Evolutionary conservation across 139 green algal species (phyloP), one percentile per base, ranked within the genome.

Genomic region (Volvox africanus): DNA sequence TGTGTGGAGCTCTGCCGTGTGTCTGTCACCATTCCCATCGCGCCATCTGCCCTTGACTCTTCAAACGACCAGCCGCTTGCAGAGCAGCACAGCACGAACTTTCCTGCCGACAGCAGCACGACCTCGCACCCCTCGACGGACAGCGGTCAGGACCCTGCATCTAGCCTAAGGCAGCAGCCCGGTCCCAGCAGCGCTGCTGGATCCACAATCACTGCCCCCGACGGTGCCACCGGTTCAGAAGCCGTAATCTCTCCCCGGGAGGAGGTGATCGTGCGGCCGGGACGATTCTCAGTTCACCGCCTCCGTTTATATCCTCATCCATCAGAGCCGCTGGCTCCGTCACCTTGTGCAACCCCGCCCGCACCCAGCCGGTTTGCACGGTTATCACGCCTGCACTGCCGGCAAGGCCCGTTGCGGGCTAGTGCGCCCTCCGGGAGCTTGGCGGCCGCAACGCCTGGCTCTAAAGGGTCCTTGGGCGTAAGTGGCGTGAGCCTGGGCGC

Each of bases 1-100:
- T 65, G 86, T 33, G 86, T 90, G 19, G 86, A 90, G 30, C 86
- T 90, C 28, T 90, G 86, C 50, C 50, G 86, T 5, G 50, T 90
- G 0, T 61, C 69, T 5, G 71, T 89, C 0, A 37, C 85, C 9
- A 26, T 69, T 1, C 35, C 35, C 22, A 65, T 35, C 0, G 33
- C 82, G 17, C 17, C 55, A 17, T 18, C 75, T 24, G 18, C 6
- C 30, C 30, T 61, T 55, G 75, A 81, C 32, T 28, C 30, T 24
- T 11, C 75, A 33, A 18, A 55, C 75, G 19, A 13, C 32, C 32
- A 55, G 13, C 32, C n/a, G 22, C 61, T 6, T 24, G 30, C 16
- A 16, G 37, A 84, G 28, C 37, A 28, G 50, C 75, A 61, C 75
- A 32, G 71, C 71, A 36, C 71, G 21, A 30, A 79, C 6, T 16